These are phyloP conservation scores for Entomortierella lignicola DNA, from an alignment of 192 early-diverging fungal genomes.

Conservation along the genomic window DNA sequence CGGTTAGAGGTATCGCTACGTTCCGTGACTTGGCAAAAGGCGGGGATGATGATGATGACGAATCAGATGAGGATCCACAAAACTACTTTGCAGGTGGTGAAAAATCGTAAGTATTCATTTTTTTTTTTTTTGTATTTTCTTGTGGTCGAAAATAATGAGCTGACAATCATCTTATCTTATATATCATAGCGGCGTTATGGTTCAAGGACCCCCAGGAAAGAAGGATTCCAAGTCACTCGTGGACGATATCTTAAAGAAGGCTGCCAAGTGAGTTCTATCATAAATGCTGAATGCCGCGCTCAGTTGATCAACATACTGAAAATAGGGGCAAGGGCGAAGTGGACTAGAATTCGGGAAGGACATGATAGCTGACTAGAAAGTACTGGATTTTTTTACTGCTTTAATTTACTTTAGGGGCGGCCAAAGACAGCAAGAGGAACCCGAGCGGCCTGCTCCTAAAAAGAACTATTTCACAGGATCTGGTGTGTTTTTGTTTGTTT, in stretches of 20 bases:
- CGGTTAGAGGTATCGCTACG: conserved; percentile 56
- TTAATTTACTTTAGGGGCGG: no score
- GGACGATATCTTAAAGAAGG: conserved; percentile 82
- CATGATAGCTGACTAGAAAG: no score
- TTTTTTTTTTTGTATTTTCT: no score
- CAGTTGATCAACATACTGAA: no score
- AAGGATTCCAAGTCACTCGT: conserved; percentile 69
- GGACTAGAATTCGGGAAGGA: neutral
- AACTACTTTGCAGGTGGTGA: conserved; percentile 95
- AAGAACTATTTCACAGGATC: conserved; percentile 43
- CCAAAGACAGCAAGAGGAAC: conserved; percentile 36
- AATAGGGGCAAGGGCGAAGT: no score
- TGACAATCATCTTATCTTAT: no score
- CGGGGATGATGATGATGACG: conserved; percentile 47
- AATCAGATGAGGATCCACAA: conserved; percentile 66
- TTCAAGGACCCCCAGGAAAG: conserved; percentile 61
- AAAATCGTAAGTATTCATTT: conserved; percentile 80
- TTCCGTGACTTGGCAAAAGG: conserved; percentile 56
- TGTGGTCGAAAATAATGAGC: no score
- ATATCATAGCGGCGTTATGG: conserved; percentile 56
- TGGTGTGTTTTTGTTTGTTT: no score
- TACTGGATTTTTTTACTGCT: no score
- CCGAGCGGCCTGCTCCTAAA: conserved; percentile 23
- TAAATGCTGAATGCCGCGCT: no score
- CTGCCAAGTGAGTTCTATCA: conserved; percentile 76